Conservation (phyloP, 805 yeast genomes). For the Cyberlindnera saturnus region DNA sequence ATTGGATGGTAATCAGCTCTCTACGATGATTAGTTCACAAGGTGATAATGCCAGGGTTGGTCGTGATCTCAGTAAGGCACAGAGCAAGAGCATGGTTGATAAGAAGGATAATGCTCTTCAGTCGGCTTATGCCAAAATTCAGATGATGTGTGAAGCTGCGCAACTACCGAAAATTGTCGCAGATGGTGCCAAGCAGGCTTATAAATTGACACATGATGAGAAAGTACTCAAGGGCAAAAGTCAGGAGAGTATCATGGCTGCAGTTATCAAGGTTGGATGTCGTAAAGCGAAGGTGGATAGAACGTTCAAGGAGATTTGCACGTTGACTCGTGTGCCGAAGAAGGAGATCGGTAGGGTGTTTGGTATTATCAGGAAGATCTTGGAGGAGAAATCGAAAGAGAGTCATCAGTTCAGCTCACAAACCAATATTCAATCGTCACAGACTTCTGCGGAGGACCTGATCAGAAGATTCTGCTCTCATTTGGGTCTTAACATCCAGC, state of each 20-base stretch:
- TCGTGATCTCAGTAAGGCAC: conserved; percentile 88
- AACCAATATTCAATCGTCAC: conserved; percentile 58
- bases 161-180: conserved; percentile 92
- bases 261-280: conserved; percentile 91
- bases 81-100: conserved; percentile 78
- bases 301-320: conserved; percentile 93
- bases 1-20: conserved; percentile 84
- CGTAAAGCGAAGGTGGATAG: conserved; percentile 90
- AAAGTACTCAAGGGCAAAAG: conserved; percentile 82
- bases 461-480: conserved; percentile 96
- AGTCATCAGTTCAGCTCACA: conserved; percentile 22
- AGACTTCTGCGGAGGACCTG: conserved; percentile 88
- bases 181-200: conserved; percentile 96
- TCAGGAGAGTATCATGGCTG: conserved; percentile 93
- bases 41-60: conserved; percentile 77
- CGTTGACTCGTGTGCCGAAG: conserved; percentile 86
- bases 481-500: conserved; percentile 76
- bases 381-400: conserved; percentile 36
- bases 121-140: conserved; percentile 82
- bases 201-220: conserved; percentile 85
- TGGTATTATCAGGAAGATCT: conserved; percentile 70
- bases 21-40: conserved; percentile 85
- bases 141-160: conserved; percentile 96
- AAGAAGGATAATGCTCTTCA: conserved; percentile 82
- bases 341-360: conserved; percentile 92